Percentiles rank a stretch among this genome's conserved stretches.
phyloP scores from a whole-genome alignment of 441 rosid genomes.

The Viola pubescens region DNA sequence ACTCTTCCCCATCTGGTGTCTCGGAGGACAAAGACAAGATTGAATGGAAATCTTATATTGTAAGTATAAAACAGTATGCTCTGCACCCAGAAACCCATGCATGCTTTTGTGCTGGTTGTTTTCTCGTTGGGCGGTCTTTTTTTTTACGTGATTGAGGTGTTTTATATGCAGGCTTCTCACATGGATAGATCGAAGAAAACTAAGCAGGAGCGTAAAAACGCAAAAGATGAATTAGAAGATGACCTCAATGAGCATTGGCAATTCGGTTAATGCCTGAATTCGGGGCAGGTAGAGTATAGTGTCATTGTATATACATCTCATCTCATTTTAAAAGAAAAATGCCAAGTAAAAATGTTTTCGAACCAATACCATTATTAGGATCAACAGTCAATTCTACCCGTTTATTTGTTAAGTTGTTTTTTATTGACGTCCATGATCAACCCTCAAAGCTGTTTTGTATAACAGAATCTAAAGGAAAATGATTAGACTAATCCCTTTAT shows the following conservation, averaged over 20 bases:
- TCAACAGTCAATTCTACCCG: background rate
- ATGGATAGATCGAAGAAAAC: slow-evolving; percentile 37
- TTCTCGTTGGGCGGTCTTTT: too few relatives aligned
- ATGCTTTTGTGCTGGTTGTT: background rate
- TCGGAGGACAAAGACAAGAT: slow-evolving; percentile 31
- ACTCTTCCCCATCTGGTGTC: slow-evolving; percentile 33
- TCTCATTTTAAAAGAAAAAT: too few relatives aligned
- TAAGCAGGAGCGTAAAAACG: slow-evolving; percentile 25
- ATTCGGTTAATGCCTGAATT: background rate
- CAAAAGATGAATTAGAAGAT: slow-evolving; percentile 4
- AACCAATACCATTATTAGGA: too few relatives aligned
- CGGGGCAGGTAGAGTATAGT: background rate
- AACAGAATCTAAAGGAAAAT: background rate
- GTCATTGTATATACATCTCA: background rate
- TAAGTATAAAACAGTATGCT: slow-evolving; percentile 26
- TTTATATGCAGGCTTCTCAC: slow-evolving; percentile 42
- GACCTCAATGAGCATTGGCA: background rate
- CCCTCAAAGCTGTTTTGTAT: background rate
- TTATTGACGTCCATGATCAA: background rate
- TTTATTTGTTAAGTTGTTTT: too few relatives aligned
- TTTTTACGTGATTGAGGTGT: background rate
- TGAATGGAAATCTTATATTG: slow-evolving; percentile 78
- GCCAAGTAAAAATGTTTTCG: too few relatives aligned
- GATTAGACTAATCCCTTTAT: background rate
- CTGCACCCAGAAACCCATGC: background rate